These are phyloP conservation scores for Cardamine occulta DNA, from an alignment of 345 rosid genomes.

Conservation along the genomic window DNA sequence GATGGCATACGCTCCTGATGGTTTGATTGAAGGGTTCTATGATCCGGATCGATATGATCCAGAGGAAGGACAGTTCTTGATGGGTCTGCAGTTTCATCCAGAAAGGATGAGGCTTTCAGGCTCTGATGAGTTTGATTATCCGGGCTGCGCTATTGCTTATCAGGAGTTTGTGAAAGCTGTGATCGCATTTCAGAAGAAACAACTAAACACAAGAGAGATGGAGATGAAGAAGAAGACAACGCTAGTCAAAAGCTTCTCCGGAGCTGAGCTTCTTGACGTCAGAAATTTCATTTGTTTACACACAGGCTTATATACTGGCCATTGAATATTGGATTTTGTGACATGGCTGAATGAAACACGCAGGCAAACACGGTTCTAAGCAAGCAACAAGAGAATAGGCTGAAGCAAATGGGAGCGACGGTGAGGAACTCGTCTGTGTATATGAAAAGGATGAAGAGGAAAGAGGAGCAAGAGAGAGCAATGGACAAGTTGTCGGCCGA, in stretches of 20 bases:
- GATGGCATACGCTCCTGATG: slow-evolving; percentile 71
- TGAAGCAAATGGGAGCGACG: slow-evolving; percentile 74
- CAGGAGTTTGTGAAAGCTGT: slow-evolving; percentile 68
- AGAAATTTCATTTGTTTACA: slow-evolving; percentile 7
- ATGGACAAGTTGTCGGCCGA: slow-evolving; percentile 55
- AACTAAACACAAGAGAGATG: slow-evolving; percentile 44
- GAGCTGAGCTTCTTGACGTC: slow-evolving; percentile 57
- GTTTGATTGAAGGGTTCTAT: slow-evolving; percentile 75
- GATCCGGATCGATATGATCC: slow-evolving; percentile 64
- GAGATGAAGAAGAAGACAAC: slow-evolving; percentile 45
- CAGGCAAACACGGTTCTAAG: slow-evolving; percentile 58
- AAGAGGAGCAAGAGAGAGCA: slow-evolving; percentile 54
- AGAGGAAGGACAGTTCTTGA: slow-evolving; percentile 60
- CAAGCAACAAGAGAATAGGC: slow-evolving; percentile 62
- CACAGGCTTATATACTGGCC: not conserved
- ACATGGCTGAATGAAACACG: slow-evolving; percentile 12
- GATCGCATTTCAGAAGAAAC: slow-evolving; percentile 49
- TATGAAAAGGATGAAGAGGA: slow-evolving; percentile 48
- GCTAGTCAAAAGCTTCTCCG: slow-evolving; percentile 53
- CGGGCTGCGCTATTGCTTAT: slow-evolving; percentile 59
- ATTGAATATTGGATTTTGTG: slow-evolving; percentile 4
- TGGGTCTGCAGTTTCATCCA: slow-evolving; percentile 74
- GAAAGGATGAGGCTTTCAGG: slow-evolving; percentile 61
- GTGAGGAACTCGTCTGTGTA: slow-evolving; percentile 61
- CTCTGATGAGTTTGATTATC: slow-evolving; percentile 60